Base-by-base conservation (phyloP, 495 filamentous ascomycete species). In the Neurospora africana region DNA sequence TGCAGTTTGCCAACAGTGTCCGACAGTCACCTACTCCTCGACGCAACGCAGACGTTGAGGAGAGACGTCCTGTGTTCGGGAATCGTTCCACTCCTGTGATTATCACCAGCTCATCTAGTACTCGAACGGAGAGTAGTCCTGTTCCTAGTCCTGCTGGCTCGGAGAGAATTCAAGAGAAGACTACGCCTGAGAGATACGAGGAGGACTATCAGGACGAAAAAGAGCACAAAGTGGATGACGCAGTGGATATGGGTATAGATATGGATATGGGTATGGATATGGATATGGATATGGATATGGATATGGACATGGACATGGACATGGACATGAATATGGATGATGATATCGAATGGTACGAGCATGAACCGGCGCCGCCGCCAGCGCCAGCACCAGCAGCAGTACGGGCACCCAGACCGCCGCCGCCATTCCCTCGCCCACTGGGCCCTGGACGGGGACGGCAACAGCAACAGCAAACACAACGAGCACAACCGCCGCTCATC, bases 1-100 rank as follows among this genome's bases (percentile, higher is more conserved):
- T 86, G 35, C 82, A 84, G 70, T 86, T 86, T 70, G 81, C 80
- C 8, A 79, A 81, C 69, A 82, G 76, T 70, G 78, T 76, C 8
- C 23, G 33, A 2, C n/a, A 33, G 41, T 33, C 43, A 9, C 30
- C 43, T 65, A 71, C 69, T 7, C 69, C 53, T 3, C 11, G 30
- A 4, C 53, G 53, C 27, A 65, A 33, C 53, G 53, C 53, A 19
- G 27, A 35, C 27, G 23, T 15, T 19, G 27, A 65, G 5, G 6
- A 65, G 15, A 65, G 53, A 15, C 53, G 53, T 19, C 53, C 27
- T 65, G 53, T 65, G 7, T 65, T 65, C 4, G 53, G 53, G 6
- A 27, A 6, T 0, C 23, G 53, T 19, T 30, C 53, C 2, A 35
- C 53, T 65, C 53, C 53, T 3, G 53, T 65, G 53, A 27, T 65